phyloP scores from a whole-genome alignment of 192 early-diverging fungal genomes.

The Backusella liffmaniae region DNA sequence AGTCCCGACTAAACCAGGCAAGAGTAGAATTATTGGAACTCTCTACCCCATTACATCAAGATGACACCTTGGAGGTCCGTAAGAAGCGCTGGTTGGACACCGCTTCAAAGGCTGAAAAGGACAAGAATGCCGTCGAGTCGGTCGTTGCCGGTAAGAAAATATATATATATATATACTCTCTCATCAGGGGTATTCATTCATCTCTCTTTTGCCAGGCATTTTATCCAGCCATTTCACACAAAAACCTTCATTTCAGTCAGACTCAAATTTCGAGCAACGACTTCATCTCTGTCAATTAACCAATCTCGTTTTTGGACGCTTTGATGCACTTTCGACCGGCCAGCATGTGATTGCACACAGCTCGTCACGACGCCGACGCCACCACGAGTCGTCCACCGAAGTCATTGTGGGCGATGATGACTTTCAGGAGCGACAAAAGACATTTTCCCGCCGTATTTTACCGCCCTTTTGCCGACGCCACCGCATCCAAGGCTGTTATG shows the following conservation, averaged over 20 bases:
- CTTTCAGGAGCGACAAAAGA: conserved; percentile 23
- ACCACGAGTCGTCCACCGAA: conserved; percentile 9
- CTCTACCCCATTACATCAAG: conserved; percentile 30
- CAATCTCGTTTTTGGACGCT: conserved; percentile 57
- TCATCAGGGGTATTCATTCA: background rate
- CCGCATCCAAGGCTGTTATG: conserved; percentile 39
- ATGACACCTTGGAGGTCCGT: conserved; percentile 39
- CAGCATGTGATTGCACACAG: conserved; percentile 19
- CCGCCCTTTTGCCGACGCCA: conserved; percentile 45
- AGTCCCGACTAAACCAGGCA: conserved; percentile 51
- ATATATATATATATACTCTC: too few species aligned
- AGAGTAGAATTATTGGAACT: conserved; percentile 41
- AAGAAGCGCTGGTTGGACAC: conserved; percentile 38
- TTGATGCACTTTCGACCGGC: conserved; percentile 39
- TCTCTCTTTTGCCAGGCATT: conserved; percentile 16
- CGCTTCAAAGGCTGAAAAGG: conserved; percentile 43
- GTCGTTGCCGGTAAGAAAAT: conserved; percentile 46
- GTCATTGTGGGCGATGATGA: conserved; percentile 1
- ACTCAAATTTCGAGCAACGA: conserved; percentile 47
- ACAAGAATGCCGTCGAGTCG: conserved; percentile 50
- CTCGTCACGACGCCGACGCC: conserved; percentile 32
- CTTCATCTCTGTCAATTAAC: conserved; percentile 53
- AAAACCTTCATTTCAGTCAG: conserved; percentile 35
- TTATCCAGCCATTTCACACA: conserved; percentile 30
- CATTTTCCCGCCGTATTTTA: conserved; percentile 33